These are phyloP conservation scores for Alternaria sp. DNA, from an alignment of 2,329 filamentous ascomycete genomes.

Conservation along the genomic window DNA sequence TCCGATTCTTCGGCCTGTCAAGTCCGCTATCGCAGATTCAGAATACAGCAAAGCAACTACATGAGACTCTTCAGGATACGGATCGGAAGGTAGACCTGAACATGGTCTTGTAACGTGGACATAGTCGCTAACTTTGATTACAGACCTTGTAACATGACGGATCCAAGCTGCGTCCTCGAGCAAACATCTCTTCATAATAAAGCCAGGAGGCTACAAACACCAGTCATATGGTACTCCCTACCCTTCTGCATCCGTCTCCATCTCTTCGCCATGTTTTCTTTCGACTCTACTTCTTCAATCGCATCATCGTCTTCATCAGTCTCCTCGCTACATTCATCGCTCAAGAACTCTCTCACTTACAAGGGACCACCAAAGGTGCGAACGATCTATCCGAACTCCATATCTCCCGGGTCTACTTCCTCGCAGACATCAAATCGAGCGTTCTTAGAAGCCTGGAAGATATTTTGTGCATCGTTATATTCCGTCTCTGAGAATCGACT, in stretches of 20 bases:
- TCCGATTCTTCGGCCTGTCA: slow-evolving; percentile 5
- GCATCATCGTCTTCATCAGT: neutral
- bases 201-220: neutral
- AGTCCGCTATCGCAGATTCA: neutral
- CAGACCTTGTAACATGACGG: neutral
- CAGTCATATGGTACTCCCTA: neutral
- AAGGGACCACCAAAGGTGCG: neutral
- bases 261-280: neutral
- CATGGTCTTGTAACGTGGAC: neutral
- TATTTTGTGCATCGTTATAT: neutral
- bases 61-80: neutral
- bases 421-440: neutral
- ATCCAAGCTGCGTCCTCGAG: neutral
- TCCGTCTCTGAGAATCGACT: neutral
- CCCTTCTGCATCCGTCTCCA: neutral
- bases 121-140: neutral
- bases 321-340: neutral
- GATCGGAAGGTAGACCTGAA: neutral
- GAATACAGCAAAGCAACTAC: neutral
- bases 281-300: neutral
- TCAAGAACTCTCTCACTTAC: neutral
- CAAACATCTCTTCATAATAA: neutral
- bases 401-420: neutral
- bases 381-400: neutral
- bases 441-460: neutral